Conservation (phyloP, 169 alveolate species). For the Eimeria sp. region DNA sequence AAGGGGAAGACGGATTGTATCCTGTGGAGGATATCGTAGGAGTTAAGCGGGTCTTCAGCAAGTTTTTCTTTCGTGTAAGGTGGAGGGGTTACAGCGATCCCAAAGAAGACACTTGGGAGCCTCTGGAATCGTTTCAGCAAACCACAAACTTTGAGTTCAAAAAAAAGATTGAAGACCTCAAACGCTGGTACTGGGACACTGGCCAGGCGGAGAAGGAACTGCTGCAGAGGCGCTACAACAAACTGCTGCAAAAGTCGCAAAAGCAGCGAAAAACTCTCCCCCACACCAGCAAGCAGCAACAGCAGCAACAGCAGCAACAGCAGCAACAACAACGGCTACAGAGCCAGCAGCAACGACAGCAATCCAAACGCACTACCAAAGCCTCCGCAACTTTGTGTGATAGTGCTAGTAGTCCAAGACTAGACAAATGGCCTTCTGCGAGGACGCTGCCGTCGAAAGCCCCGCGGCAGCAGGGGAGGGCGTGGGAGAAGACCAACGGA, state of each 20-base stretch:
- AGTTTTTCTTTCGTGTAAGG: conserved; percentile 31
- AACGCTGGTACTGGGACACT: conserved; percentile 23
- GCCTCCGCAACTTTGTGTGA: not conserved
- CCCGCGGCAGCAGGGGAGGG: not conserved
- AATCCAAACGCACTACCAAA: not conserved
- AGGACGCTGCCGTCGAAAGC: not conserved
- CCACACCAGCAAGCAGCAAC: not conserved
- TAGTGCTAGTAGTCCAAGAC: too few relatives aligned
- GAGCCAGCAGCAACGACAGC: not conserved
- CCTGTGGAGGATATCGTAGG: conserved; percentile 9
- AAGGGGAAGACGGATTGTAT: conserved; percentile 1
- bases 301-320: not conserved
- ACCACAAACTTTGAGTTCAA: not conserved
- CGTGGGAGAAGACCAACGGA: not conserved
- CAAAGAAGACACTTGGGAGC: conserved; percentile 41
- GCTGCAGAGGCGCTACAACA: not conserved
- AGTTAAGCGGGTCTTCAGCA: not conserved
- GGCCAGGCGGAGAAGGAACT: conserved; percentile 40
- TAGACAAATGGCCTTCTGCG: not conserved
- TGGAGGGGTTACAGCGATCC: conserved; percentile 19
- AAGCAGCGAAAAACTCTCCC: not conserved
- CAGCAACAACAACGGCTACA: not conserved
- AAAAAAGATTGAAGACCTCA: conserved; percentile 6
- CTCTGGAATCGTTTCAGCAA: conserved; percentile 1
- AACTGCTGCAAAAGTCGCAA: not conserved